phyloP scores from a whole-genome alignment of 2,329 filamentous ascomycete species.

The Fusarium nisikadoi region DNA sequence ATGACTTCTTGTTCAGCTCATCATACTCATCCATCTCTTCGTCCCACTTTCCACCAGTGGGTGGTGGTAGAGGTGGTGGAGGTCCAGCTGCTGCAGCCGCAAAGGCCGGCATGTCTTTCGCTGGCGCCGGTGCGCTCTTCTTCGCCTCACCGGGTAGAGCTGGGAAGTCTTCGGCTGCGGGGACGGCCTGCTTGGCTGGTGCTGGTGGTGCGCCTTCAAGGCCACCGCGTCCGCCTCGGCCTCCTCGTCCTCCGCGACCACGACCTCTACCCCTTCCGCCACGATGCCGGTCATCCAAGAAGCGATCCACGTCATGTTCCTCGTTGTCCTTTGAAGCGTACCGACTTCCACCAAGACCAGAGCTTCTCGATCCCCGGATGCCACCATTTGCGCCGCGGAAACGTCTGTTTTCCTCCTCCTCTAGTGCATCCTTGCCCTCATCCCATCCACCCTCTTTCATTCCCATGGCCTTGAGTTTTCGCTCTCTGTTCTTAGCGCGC shows the following conservation, averaged over 20 bases:
- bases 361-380: slow-evolving; percentile 51
- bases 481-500: slow-evolving; percentile 67
- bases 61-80: slow-evolving; percentile 46
- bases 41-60: slow-evolving; percentile 60
- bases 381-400: slow-evolving; percentile 58
- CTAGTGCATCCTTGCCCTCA: slow-evolving; percentile 62
- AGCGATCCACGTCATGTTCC: slow-evolving; percentile 51
- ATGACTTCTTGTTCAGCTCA: slow-evolving; percentile 46
- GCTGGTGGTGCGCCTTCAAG: slow-evolving; percentile 36
- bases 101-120: slow-evolving; percentile 41
- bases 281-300: slow-evolving; percentile 51
- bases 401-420: slow-evolving; percentile 54
- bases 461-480: slow-evolving; percentile 69
- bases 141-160: slow-evolving; percentile 48
- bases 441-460: slow-evolving; percentile 68
- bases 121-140: slow-evolving; percentile 31
- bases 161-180: slow-evolving; percentile 51
- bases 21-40: slow-evolving; percentile 68
- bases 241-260: slow-evolving; percentile 48
- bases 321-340: slow-evolving; percentile 52
- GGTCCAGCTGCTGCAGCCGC: slow-evolving; percentile 45
- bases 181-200: slow-evolving; percentile 40
- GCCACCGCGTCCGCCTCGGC: slow-evolving; percentile 49
- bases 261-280: slow-evolving; percentile 48
- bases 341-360: slow-evolving; percentile 55